Conservation (phyloP, 352 stramenopile species). For the Globisporangium splendens region DNA sequence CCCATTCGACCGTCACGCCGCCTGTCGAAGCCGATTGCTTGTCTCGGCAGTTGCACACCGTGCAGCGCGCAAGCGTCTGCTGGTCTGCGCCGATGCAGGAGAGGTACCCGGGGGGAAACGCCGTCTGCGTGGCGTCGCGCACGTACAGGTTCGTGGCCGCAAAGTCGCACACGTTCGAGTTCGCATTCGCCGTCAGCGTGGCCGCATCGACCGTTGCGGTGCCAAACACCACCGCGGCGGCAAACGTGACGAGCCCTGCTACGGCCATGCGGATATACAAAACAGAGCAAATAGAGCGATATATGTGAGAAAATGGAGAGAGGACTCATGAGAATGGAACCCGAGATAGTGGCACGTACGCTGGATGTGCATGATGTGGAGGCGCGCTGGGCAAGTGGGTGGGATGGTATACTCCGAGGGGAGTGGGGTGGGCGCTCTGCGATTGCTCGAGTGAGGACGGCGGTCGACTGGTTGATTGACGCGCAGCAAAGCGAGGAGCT, state of each 20-base stretch:
- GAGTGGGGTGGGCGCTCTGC: background rate
- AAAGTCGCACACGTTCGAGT: conserved; percentile 11
- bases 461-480: too few relatives aligned
- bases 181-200: too few relatives aligned
- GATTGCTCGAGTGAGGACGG: background rate
- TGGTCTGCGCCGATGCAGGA: conserved; percentile 21
- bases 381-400: background rate
- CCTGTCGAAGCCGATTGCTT: conserved; percentile 12
- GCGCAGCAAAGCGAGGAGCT: too few relatives aligned
- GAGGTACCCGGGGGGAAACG: conserved; percentile 30
- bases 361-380: background rate
- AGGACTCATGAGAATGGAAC: too few relatives aligned
- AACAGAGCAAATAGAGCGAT: too few relatives aligned
- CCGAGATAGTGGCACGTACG: conserved; percentile 4
- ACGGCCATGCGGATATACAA: too few relatives aligned
- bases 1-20: conserved; percentile 17
- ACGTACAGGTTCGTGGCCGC: conserved; percentile 23
- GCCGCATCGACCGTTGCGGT: too few relatives aligned
- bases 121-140: conserved; percentile 19
- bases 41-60: conserved; percentile 34
- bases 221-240: too few relatives aligned
- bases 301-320: too few relatives aligned
- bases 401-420: background rate
- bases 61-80: conserved; percentile 20
- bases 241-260: too few relatives aligned